phyloP scores from a whole-genome alignment of 2,329 filamentous ascomycete genomes.

The Boeremia exigua region DNA sequence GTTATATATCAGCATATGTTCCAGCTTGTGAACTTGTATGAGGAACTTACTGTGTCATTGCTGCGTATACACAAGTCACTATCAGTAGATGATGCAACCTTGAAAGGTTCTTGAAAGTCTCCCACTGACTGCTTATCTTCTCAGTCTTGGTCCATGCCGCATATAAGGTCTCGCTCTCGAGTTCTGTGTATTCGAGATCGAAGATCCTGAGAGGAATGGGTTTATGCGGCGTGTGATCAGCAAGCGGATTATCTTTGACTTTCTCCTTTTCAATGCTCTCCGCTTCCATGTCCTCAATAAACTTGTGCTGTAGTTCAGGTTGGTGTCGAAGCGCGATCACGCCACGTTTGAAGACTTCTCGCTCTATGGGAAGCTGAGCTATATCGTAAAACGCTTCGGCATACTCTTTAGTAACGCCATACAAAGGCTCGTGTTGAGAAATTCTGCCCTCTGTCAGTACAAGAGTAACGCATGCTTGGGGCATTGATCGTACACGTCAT shows the following conservation, averaged over 20 bases:
- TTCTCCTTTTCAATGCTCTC: too few species aligned
- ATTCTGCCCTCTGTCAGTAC: too few species aligned
- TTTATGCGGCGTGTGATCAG: too few species aligned
- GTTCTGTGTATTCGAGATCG: background rate
- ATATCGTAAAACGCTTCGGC: background rate
- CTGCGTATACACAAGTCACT: slow-evolving; percentile 1
- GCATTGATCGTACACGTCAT: too few species aligned
- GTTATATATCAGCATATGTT: background rate
- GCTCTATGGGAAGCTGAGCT: background rate
- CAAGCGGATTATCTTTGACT: too few species aligned
- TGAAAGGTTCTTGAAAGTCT: background rate
- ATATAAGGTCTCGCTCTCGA: background rate
- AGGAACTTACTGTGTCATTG: slow-evolving; percentile 4
- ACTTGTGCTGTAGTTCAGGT: background rate
- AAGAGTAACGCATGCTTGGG: too few species aligned
- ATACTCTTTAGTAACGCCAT: background rate
- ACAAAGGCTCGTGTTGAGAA: too few species aligned
- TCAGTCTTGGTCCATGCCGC: background rate
- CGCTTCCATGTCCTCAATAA: background rate
- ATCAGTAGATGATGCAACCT: slow-evolving; percentile 1
- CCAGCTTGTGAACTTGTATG: background rate
- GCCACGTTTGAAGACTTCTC: background rate
- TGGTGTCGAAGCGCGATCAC: background rate
- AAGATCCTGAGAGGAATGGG: too few species aligned
- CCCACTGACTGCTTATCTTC: background rate